Evolutionary conservation across 345 rosid genomes (phyloP).

Genomic region (Angophora floribunda): DNA sequence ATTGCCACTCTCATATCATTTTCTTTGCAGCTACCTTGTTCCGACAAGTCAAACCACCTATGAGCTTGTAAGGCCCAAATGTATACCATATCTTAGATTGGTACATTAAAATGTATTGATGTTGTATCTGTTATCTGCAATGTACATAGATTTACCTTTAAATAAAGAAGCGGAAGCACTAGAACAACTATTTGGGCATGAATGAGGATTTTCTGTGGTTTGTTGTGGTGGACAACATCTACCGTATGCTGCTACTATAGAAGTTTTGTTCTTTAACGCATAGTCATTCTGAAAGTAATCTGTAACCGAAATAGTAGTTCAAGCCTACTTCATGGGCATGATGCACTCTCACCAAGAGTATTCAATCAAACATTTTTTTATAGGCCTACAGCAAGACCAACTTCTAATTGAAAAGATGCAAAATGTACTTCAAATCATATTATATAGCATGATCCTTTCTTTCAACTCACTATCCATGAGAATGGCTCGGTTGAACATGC

Average conservation of each 20-base stretch:
- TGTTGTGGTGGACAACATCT: background rate
- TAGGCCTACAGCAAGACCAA: background rate
- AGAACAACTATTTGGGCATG: background rate
- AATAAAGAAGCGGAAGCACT: background rate
- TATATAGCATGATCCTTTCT: background rate
- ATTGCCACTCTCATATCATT: background rate
- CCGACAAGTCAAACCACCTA: slow-evolving; percentile 90
- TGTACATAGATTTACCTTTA: background rate
- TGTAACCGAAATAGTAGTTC: background rate
- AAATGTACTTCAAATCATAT: background rate
- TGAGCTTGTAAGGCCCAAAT: slow-evolving; percentile 90
- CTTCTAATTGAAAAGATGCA: background rate
- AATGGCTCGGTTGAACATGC: background rate
- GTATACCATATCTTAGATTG: slow-evolving; percentile 80
- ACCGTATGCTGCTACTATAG: background rate
- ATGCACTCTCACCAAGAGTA: background rate
- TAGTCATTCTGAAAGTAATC: background rate
- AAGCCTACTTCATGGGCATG: background rate
- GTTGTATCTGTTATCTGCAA: background rate
- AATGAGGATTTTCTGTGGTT: background rate
- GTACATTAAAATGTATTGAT: background rate
- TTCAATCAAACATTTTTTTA: background rate
- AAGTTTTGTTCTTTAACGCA: background rate
- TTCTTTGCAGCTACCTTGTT: slow-evolving; percentile 75
- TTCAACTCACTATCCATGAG: background rate